phyloP scores from a whole-genome alignment of 2,329 filamentous ascomycete genomes.

The Chaetomium olivaceum region DNA sequence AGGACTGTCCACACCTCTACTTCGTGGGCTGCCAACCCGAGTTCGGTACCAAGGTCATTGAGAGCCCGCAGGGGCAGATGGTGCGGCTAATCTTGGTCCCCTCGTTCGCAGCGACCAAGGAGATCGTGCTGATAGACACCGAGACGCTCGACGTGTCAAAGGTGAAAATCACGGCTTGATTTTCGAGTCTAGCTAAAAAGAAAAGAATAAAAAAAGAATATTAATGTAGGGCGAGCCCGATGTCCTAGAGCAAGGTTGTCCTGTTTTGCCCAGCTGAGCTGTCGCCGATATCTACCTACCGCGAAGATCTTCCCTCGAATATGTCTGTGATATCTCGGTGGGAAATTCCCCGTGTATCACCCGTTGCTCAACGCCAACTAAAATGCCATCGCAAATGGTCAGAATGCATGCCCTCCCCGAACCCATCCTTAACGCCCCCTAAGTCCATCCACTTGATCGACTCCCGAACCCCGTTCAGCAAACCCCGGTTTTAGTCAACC shows the following conservation, averaged over 20 bases:
- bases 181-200: conserved; percentile 8
- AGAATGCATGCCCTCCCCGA: neutral
- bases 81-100: conserved; percentile 83
- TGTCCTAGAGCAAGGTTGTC: neutral
- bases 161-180: conserved; percentile 53
- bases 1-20: conserved; percentile 84
- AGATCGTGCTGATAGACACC: conserved; percentile 79
- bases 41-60: conserved; percentile 71
- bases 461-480: neutral
- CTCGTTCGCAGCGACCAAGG: conserved; percentile 73
- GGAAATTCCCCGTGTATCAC: neutral
- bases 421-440: neutral
- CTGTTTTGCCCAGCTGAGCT: neutral
- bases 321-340: conserved; percentile 8
- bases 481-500: neutral
- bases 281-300: conserved; percentile 2
- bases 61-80: conserved; percentile 65
- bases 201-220: neutral
- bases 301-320: neutral
- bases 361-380: conserved; percentile 1
- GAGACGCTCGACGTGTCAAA: conserved; percentile 80
- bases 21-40: conserved; percentile 82
- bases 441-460: neutral
- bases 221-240: conserved; percentile 11
- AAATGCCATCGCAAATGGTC: neutral